A percentile compares a stretch with the other conserved stretches of the same genome.
Conservation (phyloP, 495 filamentous ascomycete genomes). For the Mytilinidion resinicola region DNA sequence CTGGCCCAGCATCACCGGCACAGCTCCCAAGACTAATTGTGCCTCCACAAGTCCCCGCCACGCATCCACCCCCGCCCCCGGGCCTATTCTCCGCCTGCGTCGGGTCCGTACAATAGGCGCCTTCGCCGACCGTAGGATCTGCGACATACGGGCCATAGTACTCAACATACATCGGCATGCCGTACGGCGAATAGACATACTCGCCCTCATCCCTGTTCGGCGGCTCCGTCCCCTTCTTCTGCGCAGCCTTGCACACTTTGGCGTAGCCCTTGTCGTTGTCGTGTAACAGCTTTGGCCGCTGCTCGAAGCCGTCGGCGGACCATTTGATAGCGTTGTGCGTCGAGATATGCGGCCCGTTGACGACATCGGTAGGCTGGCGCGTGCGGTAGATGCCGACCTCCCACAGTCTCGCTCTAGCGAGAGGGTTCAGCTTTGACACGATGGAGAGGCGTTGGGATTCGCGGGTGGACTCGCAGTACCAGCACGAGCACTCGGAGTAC, state of each 20-base stretch:
- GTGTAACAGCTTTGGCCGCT: conserved; percentile 17
- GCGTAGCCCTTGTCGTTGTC: conserved; percentile 57
- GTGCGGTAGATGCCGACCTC: conserved; percentile 48
- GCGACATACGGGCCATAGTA: conserved; percentile 52
- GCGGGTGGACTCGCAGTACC: conserved; percentile 81
- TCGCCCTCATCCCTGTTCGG: conserved; percentile 49
- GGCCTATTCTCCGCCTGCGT: conserved; percentile 15
- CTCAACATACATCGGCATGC: conserved; percentile 46
- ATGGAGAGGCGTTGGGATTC: conserved; percentile 50
- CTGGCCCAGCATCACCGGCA: conserved; percentile 37
- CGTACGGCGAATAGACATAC: conserved; percentile 45
- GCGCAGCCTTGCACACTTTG: conserved; percentile 54
- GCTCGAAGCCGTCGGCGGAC: background rate
- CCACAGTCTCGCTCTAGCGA: conserved; percentile 39
- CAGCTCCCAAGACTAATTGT: conserved; percentile 50
- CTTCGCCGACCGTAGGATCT: conserved; percentile 35
- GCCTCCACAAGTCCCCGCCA: conserved; percentile 45
- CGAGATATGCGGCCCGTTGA: conserved; percentile 64
- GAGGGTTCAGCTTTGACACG: conserved; percentile 29
- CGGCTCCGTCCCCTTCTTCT: conserved; percentile 50
- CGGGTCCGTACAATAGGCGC: conserved; percentile 22
- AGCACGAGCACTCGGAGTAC: conserved; percentile 82
- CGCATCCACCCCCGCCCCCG: conserved; percentile 39
- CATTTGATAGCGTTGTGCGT: conserved; percentile 54
- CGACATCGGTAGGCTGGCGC: conserved; percentile 43